Percentiles rank a stretch among this genome's conserved stretches.
Evolutionary conservation across 164 flowering plant species (phyloP).

Genomic region (Magnolia changhungtana): DNA sequence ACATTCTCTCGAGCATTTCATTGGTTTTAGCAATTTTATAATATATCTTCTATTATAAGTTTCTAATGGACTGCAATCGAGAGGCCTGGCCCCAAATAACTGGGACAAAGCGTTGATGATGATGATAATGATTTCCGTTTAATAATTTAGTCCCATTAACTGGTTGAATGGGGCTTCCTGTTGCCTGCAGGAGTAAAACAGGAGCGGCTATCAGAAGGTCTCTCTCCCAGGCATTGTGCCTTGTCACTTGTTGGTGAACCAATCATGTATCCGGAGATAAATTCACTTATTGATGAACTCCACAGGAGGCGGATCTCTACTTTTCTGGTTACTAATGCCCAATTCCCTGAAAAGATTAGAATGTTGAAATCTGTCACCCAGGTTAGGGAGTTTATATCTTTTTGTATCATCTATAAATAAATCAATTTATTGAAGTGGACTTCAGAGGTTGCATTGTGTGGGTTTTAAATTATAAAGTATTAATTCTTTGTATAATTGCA

Average conservation of each 20-base stretch:
- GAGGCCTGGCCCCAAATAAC: too few species aligned
- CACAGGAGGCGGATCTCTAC: constrained; percentile 85
- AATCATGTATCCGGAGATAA: constrained; percentile 98
- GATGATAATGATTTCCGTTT: not conserved
- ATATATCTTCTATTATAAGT: too few species aligned
- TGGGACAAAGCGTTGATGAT: not conserved
- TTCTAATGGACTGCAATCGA: too few species aligned
- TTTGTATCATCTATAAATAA: not conserved
- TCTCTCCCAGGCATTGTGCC: constrained; percentile 93
- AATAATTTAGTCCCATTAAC: not conserved
- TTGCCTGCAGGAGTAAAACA: constrained; percentile 62
- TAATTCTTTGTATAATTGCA: constrained; percentile 31
- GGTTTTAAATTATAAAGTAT: not conserved
- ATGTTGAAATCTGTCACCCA: constrained; percentile 78
- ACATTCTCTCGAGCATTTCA: not conserved
- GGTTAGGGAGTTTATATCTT: constrained; percentile 34
- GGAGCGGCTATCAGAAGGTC: constrained; percentile 79
- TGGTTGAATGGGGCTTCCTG: constrained; percentile 5
- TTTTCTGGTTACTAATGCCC: constrained; percentile 98
- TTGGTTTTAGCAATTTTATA: too few species aligned
- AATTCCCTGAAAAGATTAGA: constrained; percentile 89
- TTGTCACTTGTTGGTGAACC: constrained; percentile 99
- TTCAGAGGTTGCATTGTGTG: not conserved
- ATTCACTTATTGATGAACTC: constrained; percentile 83
- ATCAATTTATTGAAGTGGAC: not conserved